Conservation (phyloP, 2,329 filamentous ascomycete genomes). For the Aspergillus aculeatinus region DNA sequence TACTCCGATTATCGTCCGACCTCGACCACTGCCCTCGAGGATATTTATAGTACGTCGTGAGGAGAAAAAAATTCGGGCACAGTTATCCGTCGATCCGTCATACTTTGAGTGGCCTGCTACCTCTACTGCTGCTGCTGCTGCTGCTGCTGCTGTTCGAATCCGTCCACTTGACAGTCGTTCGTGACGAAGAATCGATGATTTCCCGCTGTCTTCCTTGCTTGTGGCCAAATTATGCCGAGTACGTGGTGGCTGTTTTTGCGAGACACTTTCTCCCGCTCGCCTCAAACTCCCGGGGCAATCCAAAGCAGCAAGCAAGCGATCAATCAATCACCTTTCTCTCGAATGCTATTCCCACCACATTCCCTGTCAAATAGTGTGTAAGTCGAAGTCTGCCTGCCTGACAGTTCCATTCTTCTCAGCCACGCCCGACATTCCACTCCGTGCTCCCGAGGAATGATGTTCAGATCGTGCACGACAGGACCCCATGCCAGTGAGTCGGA, state of each 20-base stretch:
- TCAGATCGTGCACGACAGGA: no score
- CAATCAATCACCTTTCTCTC: not conserved
- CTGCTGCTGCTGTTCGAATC: no score
- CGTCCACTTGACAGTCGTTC: no score
- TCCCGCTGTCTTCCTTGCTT: not conserved
- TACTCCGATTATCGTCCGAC: not conserved
- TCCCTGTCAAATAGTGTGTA: not conserved
- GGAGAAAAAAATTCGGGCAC: no score
- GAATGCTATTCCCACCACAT: not conserved
- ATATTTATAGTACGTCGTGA: not conserved
- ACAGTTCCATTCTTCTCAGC: not conserved
- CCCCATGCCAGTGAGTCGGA: not conserved
- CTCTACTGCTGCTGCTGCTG: no score
- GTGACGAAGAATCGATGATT: not conserved
- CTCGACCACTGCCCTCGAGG: not conserved
- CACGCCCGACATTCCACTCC: not conserved
- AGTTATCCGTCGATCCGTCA: no score
- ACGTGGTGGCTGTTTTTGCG: not conserved
- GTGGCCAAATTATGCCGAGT: not conserved
- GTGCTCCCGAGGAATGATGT: not conserved
- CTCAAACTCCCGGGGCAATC: not conserved
- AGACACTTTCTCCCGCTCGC: not conserved
- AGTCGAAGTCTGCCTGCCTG: not conserved
- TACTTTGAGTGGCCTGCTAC: no score
- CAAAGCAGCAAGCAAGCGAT: not conserved